Percentiles rank a stretch among this genome's conserved stretches.
phyloP scores from a whole-genome alignment of 768 basidiomycete genomes.

The Cystoderma amianthinum region DNA sequence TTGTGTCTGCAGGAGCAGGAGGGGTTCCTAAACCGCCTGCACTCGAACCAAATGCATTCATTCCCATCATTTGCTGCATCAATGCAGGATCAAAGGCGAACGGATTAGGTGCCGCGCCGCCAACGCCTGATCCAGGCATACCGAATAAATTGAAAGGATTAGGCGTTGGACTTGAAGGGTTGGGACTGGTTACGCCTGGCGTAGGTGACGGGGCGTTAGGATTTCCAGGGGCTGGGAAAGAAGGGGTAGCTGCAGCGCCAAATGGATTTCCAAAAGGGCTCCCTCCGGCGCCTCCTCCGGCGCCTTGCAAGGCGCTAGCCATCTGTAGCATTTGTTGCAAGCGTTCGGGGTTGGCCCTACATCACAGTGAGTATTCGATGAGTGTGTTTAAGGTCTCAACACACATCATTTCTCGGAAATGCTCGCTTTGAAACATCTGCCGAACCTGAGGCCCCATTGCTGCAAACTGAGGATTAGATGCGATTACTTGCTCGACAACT shows the following conservation, averaged over 20 bases:
- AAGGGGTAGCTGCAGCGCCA: constrained; percentile 11
- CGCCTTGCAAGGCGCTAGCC: constrained; percentile 45
- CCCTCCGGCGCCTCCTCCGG: constrained; percentile 27
- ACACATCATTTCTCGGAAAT: constrained; percentile 72
- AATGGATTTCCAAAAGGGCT: constrained; percentile 5
- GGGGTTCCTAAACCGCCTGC: constrained; percentile 16
- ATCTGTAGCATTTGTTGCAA: constrained; percentile 75
- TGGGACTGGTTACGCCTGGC: constrained; percentile 11
- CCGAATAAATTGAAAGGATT: constrained; percentile 15
- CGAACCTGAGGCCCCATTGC: constrained; percentile 78
- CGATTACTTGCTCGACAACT: constrained; percentile 83
- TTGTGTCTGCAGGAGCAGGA: constrained; percentile 53
- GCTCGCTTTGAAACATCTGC: constrained; percentile 68
- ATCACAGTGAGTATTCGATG: neutral
- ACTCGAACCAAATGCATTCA: constrained; percentile 20
- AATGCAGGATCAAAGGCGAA: constrained; percentile 32
- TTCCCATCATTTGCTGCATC: constrained; percentile 36
- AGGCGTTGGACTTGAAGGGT: constrained; percentile 11
- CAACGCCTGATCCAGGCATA: constrained; percentile 15
- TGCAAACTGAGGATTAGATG: constrained; percentile 71
- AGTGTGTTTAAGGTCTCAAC: constrained; percentile 15
- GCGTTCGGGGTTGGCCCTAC: constrained; percentile 68
- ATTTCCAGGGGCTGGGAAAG: constrained; percentile 55
- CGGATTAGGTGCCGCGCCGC: constrained; percentile 20
- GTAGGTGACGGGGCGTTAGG: constrained; percentile 17